These are phyloP conservation scores for Penicillium sp. DNA, from an alignment of 2,329 filamentous ascomycete species.

Conservation along the genomic window DNA sequence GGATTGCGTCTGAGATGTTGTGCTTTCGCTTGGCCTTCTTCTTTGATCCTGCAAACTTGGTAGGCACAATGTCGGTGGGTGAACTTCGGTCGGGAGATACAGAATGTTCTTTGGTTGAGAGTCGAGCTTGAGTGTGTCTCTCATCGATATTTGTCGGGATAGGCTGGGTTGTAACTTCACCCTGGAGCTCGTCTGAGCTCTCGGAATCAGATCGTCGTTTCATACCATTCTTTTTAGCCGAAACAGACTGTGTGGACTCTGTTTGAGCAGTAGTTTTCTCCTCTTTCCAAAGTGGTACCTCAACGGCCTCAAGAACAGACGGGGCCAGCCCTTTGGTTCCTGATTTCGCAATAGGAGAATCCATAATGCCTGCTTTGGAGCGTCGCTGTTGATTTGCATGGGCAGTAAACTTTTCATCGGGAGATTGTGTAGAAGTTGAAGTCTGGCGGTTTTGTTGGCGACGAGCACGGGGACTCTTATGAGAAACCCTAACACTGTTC, in stretches of 20 bases:
- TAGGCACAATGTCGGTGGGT: slow-evolving; percentile 34
- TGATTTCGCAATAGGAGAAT: neutral
- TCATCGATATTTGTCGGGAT: slow-evolving; percentile 11
- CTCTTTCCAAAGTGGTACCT: neutral
- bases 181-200: slow-evolving; percentile 43
- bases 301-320: neutral
- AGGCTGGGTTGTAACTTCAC: slow-evolving; percentile 32
- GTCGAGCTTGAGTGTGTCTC: slow-evolving; percentile 3
- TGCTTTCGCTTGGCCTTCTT: slow-evolving; percentile 12
- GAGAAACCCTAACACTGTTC: slow-evolving; percentile 9
- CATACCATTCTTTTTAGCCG: neutral
- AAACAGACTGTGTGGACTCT: neutral
- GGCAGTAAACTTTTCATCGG: slow-evolving; percentile 1
- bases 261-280: neutral
- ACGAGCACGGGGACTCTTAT: neutral
- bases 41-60: slow-evolving; percentile 25
- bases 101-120: slow-evolving; percentile 1
- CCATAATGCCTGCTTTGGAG: neutral
- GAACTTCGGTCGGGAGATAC: slow-evolving; percentile 20
- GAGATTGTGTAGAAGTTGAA: neutral
- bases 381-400: slow-evolving; percentile 27
- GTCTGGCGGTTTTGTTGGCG: neutral
- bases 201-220: slow-evolving; percentile 22
- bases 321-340: neutral
- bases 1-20: slow-evolving; percentile 3